These are phyloP conservation scores for Xerocomellus amylosporus DNA, from an alignment of 768 basidiomycete genomes.

Conservation along the genomic window DNA sequence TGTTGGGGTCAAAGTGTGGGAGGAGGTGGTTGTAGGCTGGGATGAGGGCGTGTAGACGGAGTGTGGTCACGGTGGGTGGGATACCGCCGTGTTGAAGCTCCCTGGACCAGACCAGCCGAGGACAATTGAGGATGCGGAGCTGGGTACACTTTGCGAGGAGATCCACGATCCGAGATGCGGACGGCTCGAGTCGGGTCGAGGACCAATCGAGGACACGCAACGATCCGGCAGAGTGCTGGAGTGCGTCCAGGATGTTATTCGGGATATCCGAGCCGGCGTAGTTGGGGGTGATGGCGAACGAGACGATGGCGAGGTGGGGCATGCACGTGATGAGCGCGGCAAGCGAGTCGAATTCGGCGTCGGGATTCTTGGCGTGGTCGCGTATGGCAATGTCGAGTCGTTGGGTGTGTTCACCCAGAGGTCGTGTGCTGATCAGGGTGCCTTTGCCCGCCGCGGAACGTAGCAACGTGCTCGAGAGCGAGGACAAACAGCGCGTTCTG, in stretches of 20 bases:
- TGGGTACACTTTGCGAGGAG: slow-evolving; percentile 14
- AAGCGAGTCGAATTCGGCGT: slow-evolving; percentile 6
- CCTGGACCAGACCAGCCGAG: slow-evolving; percentile 8
- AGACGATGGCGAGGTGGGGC: slow-evolving; percentile 21
- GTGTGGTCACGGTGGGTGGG: slow-evolving; percentile 15
- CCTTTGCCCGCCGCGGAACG: slow-evolving; percentile 10
- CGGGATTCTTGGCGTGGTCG: slow-evolving; percentile 1
- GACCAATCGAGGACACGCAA: slow-evolving; percentile 24
- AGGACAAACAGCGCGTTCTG: slow-evolving; percentile 14
- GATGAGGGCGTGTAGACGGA: slow-evolving; percentile 3
- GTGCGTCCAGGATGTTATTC: slow-evolving; percentile 13
- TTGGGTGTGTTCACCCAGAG: slow-evolving; percentile 22
- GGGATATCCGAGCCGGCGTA: not conserved
- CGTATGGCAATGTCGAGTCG: slow-evolving; percentile 28
- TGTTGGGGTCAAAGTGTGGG: not conserved
- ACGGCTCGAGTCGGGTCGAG: not conserved
- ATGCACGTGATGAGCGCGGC: slow-evolving; percentile 15
- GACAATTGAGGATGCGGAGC: slow-evolving; percentile 17
- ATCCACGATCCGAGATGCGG: not conserved
- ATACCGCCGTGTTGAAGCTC: not conserved
- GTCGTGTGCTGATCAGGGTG: slow-evolving; percentile 5
- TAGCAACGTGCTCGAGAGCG: slow-evolving; percentile 15
- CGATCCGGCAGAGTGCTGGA: slow-evolving; percentile 13
- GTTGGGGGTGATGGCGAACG: slow-evolving; percentile 5
- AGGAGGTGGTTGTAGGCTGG: not conserved